Evolutionary conservation across 495 filamentous ascomycete genomes (phyloP), one percentile per base, ranked within the genome.

Genomic region (Endocarpon pusillum): DNA sequence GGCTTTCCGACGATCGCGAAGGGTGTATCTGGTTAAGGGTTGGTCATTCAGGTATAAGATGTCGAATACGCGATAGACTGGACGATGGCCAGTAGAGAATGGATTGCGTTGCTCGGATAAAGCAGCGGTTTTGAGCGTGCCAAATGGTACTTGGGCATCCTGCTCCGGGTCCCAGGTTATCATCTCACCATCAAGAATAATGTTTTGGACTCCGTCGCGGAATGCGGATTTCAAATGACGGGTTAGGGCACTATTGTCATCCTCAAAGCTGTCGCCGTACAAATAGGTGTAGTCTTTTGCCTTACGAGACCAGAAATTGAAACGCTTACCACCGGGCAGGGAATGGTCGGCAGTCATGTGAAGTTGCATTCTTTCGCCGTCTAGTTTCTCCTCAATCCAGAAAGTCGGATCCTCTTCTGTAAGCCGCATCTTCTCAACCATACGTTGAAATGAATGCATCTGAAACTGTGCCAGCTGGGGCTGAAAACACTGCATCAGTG

Each of bases 341-440:
- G 50, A 58, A 9, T 69, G 55, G 39, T 93, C 84, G 25, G 80
- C 64, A 16, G 65, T 53, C 81, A 93, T 94, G 46, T 97, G 89
- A 43, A 97, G 63, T 55, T 97, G 89, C 79, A 97, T 93, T 31
- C 89, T 66, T 57, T 97, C 89, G 4, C 89, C 89, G 46, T 97
- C 89, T 11, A 97, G 61, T 53, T 97, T 97, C 59, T 97, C 89
- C 49, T 97, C 89, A 23, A 96, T 87, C 85, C 85, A 97, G 46
- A 94, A 96, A 17, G 72, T 65, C 6, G 67, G 58, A 28, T 86
- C 73, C 3, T 80, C 71, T 31, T 78, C 71, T 1, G 69, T 79
- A 0, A 64, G 60, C 15, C 65, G 61, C 66, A 97, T 72, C 21
- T 71, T 72, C 9, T 64, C 57, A 18, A 93, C 71, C 64, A 93